A percentile compares a stretch with the other conserved stretches of the same genome.
phyloP scores from a whole-genome alignment of 495 filamentous ascomycete genomes.

The Halenospora varia region DNA sequence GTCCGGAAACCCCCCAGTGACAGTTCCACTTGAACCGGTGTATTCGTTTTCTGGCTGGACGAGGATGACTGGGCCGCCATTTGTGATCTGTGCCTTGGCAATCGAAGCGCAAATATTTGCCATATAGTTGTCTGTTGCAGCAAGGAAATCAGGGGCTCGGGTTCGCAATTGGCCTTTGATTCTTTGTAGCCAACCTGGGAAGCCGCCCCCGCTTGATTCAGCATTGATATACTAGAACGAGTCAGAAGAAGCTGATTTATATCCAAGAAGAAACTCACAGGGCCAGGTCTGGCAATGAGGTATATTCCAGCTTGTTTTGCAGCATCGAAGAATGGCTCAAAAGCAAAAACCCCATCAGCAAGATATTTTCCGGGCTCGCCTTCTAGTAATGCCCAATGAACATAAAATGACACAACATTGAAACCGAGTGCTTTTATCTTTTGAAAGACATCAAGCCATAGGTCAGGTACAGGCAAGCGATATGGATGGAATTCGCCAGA shows the following conservation, averaged over 20 bases:
- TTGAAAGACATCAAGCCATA: conserved; percentile 74
- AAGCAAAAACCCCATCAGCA: conserved; percentile 64
- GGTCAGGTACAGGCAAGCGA: conserved; percentile 65
- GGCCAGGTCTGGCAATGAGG: conserved; percentile 50
- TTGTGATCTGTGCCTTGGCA: conserved; percentile 71
- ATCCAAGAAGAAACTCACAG: conserved; percentile 28
- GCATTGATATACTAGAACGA: conserved; percentile 53
- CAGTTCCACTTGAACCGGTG: conserved; percentile 25
- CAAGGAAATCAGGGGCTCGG: conserved; percentile 52
- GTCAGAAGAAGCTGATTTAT: neutral
- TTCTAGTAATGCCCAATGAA: conserved; percentile 77
- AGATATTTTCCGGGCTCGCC: conserved; percentile 64
- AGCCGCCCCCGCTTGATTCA: conserved; percentile 55
- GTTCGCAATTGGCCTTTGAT: conserved; percentile 59
- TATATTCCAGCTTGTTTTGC: conserved; percentile 68
- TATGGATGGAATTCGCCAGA: conserved; percentile 65
- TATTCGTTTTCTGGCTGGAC: conserved; percentile 82
- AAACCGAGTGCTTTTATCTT: conserved; percentile 77
- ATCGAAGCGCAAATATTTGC: conserved; percentile 55
- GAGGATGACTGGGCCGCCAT: conserved; percentile 73
- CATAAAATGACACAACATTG: conserved; percentile 72
- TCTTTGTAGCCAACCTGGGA: conserved; percentile 52
- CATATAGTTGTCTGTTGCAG: conserved; percentile 62
- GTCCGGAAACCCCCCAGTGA: conserved; percentile 46
- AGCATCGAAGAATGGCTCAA: conserved; percentile 69